Evolutionary conservation across 495 filamentous ascomycete species (phyloP), one percentile per base, ranked within the genome.

Genomic region (Talaromyces adpressus): DNA sequence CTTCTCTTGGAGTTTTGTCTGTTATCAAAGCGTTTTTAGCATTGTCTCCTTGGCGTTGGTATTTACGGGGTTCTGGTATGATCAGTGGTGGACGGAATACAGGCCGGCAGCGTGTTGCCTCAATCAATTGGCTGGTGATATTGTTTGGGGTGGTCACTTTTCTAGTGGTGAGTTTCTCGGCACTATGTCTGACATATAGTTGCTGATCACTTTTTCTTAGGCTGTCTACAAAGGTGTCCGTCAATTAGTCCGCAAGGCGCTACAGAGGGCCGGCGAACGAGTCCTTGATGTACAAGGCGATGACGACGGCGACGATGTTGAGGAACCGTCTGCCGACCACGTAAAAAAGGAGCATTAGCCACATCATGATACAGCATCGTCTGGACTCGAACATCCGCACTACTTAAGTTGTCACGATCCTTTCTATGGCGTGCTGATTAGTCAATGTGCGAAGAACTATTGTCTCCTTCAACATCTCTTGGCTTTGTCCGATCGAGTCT

Each of bases 391-490:
- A 36, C 25, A n/a, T 30, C 59, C 73, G 91, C 91, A 92, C 89
- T 87, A 89, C 87, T 87, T 95, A 85, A 97, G 92, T 92, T 95
- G 88, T 80, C 92, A 90, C 84, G 78, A 70, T 78, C 80, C 77
- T 83, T 67, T 88, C 11, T 80, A 86, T 93, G 86, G 82, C 79
- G 84, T 92, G 90, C 82, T 86, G 84, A 92, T 93, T 84, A 92
- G 92, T 96, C 92, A 89, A 82, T 86, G 87, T 94, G 92, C 92
- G 90, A 80, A 97, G 81, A 97, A 81, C 65, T 74, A 90, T 64
- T 62, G 65, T 73, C 74, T 75, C 69, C 72, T 76, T 75, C 66
- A 32, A 69, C 67, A 73, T 77, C 75, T 69, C 70, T 68, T 67
- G 65, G 52, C 39, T 23, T 58, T 68, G 54, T 63, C 29, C 64